Percentiles rank a stretch among this genome's conserved stretches.
Evolutionary conservation across 805 yeast species (phyloP).

Genomic region (Nematodospora valgi): DNA sequence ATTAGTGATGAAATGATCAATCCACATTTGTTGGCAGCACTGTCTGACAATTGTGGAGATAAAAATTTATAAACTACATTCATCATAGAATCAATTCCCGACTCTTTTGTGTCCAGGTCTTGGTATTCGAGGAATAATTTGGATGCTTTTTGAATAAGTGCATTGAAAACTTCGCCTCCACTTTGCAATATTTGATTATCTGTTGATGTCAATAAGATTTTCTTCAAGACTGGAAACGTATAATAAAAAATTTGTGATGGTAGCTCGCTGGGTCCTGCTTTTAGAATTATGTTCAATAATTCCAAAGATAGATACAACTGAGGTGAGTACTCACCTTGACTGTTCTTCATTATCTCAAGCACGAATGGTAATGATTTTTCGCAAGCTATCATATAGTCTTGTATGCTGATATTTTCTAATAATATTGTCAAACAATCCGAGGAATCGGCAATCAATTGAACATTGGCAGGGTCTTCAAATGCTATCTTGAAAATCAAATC

Average conservation of each 20-base stretch:
- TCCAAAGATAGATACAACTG: conserved; percentile 58
- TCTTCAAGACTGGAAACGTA: conserved; percentile 42
- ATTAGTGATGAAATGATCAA: conserved; percentile 58
- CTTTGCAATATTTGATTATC: conserved; percentile 79
- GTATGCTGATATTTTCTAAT: conserved; percentile 43
- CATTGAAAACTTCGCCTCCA: conserved; percentile 71
- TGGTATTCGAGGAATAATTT: conserved; percentile 26
- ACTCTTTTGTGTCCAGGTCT: conserved; percentile 24
- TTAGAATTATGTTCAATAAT: conserved; percentile 48
- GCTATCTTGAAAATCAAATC: conserved; percentile 62
- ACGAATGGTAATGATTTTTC: conserved; percentile 52
- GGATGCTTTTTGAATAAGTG: conserved; percentile 46
- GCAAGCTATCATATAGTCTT: conserved; percentile 46
- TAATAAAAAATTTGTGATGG: conserved; percentile 40
- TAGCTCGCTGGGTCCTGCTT: conserved; percentile 22
- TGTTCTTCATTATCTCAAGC: conserved; percentile 26
- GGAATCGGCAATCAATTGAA: conserved; percentile 64
- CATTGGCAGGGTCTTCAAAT: conserved; percentile 69
- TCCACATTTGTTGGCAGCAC: conserved; percentile 80
- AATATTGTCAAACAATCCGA: conserved; percentile 65
- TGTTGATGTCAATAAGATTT: conserved; percentile 41
- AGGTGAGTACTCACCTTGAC: conserved; percentile 51
- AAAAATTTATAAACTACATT: conserved; percentile 65
- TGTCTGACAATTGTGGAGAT: conserved; percentile 68
- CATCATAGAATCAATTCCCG: conserved; percentile 58